A percentile compares a stretch with the other conserved stretches of the same genome.
These are phyloP conservation scores for Pezizomycotina sp. DNA, from an alignment of 2,329 filamentous ascomycete genomes.

Conservation along the genomic window DNA sequence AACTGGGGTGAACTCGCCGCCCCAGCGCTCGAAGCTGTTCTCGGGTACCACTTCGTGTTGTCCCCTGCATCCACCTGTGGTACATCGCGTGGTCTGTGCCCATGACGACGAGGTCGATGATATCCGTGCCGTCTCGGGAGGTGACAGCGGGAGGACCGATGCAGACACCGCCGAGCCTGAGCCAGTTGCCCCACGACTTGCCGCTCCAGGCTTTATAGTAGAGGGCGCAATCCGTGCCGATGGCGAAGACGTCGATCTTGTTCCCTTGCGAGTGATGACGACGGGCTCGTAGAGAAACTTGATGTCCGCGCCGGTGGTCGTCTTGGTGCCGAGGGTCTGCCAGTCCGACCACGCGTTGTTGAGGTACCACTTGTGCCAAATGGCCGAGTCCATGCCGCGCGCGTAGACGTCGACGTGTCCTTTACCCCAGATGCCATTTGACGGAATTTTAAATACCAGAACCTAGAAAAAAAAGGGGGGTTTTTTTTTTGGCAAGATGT, in stretches of 20 bases:
- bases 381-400: slow-evolving; percentile 2
- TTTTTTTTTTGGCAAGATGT: too few species aligned
- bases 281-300: slow-evolving; percentile 6
- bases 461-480: too few species aligned
- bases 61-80: slow-evolving; percentile 4
- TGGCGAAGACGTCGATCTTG: slow-evolving; percentile 3
- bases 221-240: slow-evolving; percentile 5
- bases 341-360: slow-evolving; percentile 1
- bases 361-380: background rate
- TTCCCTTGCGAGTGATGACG: slow-evolving; percentile 1
- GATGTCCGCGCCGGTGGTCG: too few species aligned
- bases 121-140: slow-evolving; percentile 5
- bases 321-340: background rate
- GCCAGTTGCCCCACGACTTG: slow-evolving; percentile 1
- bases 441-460: too few species aligned
- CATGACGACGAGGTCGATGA: slow-evolving; percentile 5
- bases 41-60: background rate
- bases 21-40: background rate
- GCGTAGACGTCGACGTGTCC: slow-evolving; percentile 4
- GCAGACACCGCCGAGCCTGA: slow-evolving; percentile 1
- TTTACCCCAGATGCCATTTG: too few species aligned
- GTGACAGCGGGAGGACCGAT: slow-evolving; percentile 5
- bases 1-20: slow-evolving; percentile 5
- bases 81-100: slow-evolving; percentile 3
- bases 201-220: slow-evolving; percentile 2